Evolutionary conservation across 495 filamentous ascomycete species (phyloP), one percentile per base, ranked within the genome.

Genomic region (Margaritispora aquatica): DNA sequence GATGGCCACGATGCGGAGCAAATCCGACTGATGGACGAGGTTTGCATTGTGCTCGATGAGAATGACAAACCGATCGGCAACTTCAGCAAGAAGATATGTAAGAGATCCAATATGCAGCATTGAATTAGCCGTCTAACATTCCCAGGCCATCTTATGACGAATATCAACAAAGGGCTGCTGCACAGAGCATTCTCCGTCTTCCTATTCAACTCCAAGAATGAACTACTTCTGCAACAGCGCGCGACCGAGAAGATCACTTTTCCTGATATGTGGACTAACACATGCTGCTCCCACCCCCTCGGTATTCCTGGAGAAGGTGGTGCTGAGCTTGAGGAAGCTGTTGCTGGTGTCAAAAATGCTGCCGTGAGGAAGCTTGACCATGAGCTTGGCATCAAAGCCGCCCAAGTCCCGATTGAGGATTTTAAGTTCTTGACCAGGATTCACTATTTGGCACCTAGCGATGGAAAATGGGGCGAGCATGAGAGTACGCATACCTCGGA

Each of bases 211-310:
- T 81, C 93, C 62, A 88, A 92, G 66, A 79, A 88, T 71, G 86
- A 89, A 66, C 78, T 99, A 62, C 85, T 97, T 41, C 85, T 99
- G 27, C 94, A 99, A 74, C 94, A 97, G 76, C 88, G 94, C 64
- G 94, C 94, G 50, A 77, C 88, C 47, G 92, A 97, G 76, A 99
- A 99, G 79, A 99, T 99, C 72, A 99, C 94, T 17, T 99, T 99
- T 77, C 94, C 94, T 29, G 89, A 92, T 70, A 92, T 96, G 90
- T 99, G 94, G 94, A 99, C 94, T 58, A 99, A 99, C 74, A 99
- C 94, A 38, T 99, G 94, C 81, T 99, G 94, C 78, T 99, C 94
- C 27, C 94, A 99, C 73, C 94, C 94, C 9, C 78, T 99, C 54
- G 90, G 90, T 26, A 87, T 97, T 56, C 87, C 94, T 20, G 88